Percentiles rank a stretch among this genome's conserved stretches.
Conservation (phyloP, 1,139 yeast species). For the Taphrina communis region DNA sequence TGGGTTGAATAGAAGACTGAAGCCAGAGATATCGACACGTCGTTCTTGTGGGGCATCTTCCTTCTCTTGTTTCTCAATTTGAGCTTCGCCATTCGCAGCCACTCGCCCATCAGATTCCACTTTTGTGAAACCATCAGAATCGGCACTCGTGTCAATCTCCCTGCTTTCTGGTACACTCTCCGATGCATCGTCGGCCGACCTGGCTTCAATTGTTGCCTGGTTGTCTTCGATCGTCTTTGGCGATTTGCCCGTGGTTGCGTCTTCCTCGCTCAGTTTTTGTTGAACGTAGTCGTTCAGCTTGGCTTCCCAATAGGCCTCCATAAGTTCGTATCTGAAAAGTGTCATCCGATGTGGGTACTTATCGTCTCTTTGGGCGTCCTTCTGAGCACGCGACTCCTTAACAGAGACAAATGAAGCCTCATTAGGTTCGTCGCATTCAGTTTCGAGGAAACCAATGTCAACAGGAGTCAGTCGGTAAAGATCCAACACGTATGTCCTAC, state of each 20-base stretch:
- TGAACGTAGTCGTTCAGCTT: constrained; percentile 62
- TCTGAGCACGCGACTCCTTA: constrained; percentile 36
- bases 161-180: constrained; percentile 41
- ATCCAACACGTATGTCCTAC: constrained; percentile 82
- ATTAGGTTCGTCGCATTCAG: constrained; percentile 43
- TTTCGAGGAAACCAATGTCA: constrained; percentile 76
- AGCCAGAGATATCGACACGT: constrained; percentile 44
- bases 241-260: constrained; percentile 14
- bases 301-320: constrained; percentile 86
- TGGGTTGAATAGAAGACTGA: constrained; percentile 70
- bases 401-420: constrained; percentile 26
- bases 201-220: constrained; percentile 43
- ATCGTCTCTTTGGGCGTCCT: constrained; percentile 55
- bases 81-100: constrained; percentile 24
- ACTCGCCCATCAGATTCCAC: constrained; percentile 29
- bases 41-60: constrained; percentile 36
- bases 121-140: constrained; percentile 28
- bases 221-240: constrained; percentile 45
- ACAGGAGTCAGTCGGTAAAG: constrained; percentile 82
- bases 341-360: constrained; percentile 82
- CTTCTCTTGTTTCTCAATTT: constrained; percentile 45
- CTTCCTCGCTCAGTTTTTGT: constrained; percentile 47
- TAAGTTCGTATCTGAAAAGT: constrained; percentile 82
- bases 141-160: constrained; percentile 41
- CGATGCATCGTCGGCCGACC: constrained; percentile 34